Conservation (phyloP, 2,329 filamentous ascomycete genomes). For the Sclerotinia sclerotiorum region DNA sequence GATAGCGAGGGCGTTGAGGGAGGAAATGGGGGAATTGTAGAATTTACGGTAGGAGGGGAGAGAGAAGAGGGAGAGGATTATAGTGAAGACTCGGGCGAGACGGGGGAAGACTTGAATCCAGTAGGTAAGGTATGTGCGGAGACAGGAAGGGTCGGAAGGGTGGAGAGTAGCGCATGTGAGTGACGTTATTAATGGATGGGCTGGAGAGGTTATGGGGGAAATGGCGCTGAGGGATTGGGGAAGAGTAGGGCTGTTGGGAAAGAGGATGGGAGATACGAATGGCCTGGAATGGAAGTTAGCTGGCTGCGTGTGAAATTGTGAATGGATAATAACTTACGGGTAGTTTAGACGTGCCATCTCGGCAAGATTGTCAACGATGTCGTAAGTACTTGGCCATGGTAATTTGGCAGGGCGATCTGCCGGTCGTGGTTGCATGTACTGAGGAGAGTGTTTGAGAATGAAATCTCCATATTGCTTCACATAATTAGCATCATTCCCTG, state of each 20-base stretch:
- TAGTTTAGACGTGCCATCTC: conserved; percentile 79
- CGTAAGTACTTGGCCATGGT: conserved; percentile 72
- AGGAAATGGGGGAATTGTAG: conserved; percentile 66
- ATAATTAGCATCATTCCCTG: conserved; percentile 20
- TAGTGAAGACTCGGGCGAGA: conserved; percentile 73
- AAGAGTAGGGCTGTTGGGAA: conserved; percentile 69
- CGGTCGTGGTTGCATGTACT: conserved; percentile 76
- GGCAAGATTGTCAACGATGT: conserved; percentile 78
- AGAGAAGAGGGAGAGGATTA: conserved; percentile 67
- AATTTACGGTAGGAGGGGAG: conserved; percentile 67
- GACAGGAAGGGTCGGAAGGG: conserved; percentile 82
- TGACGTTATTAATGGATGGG: conserved; percentile 81
- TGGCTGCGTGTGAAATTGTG: conserved; percentile 16
- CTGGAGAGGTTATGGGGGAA: conserved; percentile 74
- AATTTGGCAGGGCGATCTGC: conserved; percentile 63
- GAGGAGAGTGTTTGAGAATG: conserved; percentile 67
- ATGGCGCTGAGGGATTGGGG: conserved; percentile 66
- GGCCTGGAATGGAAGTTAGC: conserved; percentile 49
- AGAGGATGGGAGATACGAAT: conserved; percentile 83
- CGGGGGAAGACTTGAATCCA: conserved; percentile 81
- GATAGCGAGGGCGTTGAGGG: conserved; percentile 65
- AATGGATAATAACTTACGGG: conserved; percentile 59
- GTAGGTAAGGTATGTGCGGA: conserved; percentile 82
- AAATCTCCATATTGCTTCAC: conserved; percentile 57
- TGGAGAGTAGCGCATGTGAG: conserved; percentile 90